phyloP scores from a whole-genome alignment of 352 stramenopile genomes.

The Poterioochromonas sp. region DNA sequence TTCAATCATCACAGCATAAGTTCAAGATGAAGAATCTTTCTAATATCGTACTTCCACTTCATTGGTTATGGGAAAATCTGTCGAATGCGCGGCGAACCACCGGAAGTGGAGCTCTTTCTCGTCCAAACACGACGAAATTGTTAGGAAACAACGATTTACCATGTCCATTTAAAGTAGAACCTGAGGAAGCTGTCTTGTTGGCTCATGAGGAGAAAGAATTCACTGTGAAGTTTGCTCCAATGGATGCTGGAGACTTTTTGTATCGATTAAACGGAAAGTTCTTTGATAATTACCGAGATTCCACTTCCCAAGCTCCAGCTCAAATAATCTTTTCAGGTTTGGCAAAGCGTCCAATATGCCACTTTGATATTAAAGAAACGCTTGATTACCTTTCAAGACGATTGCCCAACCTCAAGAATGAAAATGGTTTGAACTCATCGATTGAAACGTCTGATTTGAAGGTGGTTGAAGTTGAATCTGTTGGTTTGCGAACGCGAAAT shows the following conservation, averaged over 20 bases:
- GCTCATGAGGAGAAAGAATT: slow-evolving; percentile 60
- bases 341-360: slow-evolving; percentile 72
- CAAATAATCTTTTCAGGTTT: slow-evolving; percentile 57
- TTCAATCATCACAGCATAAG: slow-evolving; percentile 43
- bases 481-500: slow-evolving; percentile 77
- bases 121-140: slow-evolving; percentile 38
- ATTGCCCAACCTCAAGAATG: slow-evolving; percentile 58
- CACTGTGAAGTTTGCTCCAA: slow-evolving; percentile 68
- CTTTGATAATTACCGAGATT: not conserved
- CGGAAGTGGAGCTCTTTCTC: slow-evolving; percentile 43
- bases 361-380: slow-evolving; percentile 74
- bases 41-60: slow-evolving; percentile 34
- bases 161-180: slow-evolving; percentile 73
- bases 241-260: slow-evolving; percentile 74
- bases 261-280: slow-evolving; percentile 55
- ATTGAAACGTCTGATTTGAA: slow-evolving; percentile 67
- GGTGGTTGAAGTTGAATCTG: slow-evolving; percentile 80
- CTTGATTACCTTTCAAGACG: slow-evolving; percentile 72
- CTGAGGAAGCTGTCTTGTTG: slow-evolving; percentile 53
- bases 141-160: slow-evolving; percentile 63
- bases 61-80: slow-evolving; percentile 36
- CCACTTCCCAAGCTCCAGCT: slow-evolving; percentile 34
- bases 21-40: slow-evolving; percentile 46
- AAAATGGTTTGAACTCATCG: slow-evolving; percentile 58
- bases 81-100: slow-evolving; percentile 29